Conservation (phyloP, 1,284 basidiomycete species). For the Peniophora sp. region DNA sequence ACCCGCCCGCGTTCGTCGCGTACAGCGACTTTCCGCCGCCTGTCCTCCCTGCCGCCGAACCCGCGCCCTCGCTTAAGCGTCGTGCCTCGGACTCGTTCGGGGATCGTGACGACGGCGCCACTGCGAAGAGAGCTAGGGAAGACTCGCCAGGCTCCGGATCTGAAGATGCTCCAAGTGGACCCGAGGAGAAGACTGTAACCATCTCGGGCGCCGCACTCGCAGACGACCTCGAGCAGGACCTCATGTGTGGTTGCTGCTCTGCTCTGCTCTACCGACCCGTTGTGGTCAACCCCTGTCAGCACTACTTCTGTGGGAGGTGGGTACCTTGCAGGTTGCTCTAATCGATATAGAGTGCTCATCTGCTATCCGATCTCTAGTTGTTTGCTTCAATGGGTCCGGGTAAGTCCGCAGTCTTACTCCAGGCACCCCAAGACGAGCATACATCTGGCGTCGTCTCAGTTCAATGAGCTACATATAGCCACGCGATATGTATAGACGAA, state of each 20-base stretch:
- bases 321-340: constrained; percentile 10
- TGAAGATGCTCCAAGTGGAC: constrained; percentile 4
- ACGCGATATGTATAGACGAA: no score
- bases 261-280: constrained; percentile 72
- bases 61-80: constrained; percentile 39
- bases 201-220: constrained; percentile 32
- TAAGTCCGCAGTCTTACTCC: constrained; percentile 31
- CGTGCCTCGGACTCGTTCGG: constrained; percentile 55
- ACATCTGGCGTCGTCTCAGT: not conserved
- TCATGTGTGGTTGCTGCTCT: constrained; percentile 77
- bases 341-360: constrained; percentile 9
- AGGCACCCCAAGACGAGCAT: not conserved
- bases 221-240: constrained; percentile 59
- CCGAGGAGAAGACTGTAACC: constrained; percentile 6
- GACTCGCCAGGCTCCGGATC: no score
- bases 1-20: not conserved
- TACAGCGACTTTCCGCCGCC: not conserved
- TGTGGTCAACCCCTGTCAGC: constrained; percentile 70
- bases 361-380: constrained; percentile 40
- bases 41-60: constrained; percentile 3
- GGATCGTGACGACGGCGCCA: constrained; percentile 35
- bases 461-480: no score
- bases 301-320: constrained; percentile 81
- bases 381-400: constrained; percentile 68
- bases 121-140: constrained; percentile 58